Percentiles rank a stretch among this genome's conserved stretches.
These are phyloP conservation scores for Hypoxylon sp. DNA, from an alignment of 2,329 filamentous ascomycete genomes.

Conservation along the genomic window DNA sequence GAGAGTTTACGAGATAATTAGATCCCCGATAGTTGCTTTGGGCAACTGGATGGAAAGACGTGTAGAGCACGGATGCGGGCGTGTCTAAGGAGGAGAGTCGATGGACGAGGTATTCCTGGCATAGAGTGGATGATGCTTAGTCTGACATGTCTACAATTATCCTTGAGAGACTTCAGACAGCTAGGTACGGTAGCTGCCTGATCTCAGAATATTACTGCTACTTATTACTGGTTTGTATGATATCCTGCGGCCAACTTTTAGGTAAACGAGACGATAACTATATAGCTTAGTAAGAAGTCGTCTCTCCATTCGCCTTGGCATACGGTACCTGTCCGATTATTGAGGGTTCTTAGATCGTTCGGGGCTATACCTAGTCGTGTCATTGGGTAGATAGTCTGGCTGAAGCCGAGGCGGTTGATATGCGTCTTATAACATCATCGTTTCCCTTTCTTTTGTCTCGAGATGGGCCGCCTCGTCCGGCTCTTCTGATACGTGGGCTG, in stretches of 20 bases:
- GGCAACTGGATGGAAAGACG: no score
- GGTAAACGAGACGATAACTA: not conserved
- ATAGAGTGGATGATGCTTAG: not conserved
- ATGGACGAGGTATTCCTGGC: no score
- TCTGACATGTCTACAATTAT: not conserved
- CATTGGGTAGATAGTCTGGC: not conserved
- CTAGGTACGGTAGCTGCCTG: no score
- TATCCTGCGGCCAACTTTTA: not conserved
- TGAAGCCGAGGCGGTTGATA: not conserved
- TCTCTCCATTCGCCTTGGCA: constrained; percentile 4
- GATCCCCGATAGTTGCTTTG: no score
- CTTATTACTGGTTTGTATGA: not conserved
- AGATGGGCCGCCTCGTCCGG: not conserved
- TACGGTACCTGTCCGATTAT: constrained; percentile 7
- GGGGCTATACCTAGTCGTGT: constrained; percentile 9
- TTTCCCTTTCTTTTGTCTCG: not conserved
- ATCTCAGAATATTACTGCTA: no score
- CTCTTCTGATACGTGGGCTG: not conserved
- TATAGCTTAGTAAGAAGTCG: not conserved
- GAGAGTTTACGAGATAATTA: not conserved
- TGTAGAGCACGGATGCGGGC: no score
- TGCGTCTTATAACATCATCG: not conserved
- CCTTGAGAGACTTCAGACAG: no score
- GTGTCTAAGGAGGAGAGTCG: no score
- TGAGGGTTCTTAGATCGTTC: not conserved